Conservation (phyloP, 345 rosid species). For the Combretum micranthum region DNA sequence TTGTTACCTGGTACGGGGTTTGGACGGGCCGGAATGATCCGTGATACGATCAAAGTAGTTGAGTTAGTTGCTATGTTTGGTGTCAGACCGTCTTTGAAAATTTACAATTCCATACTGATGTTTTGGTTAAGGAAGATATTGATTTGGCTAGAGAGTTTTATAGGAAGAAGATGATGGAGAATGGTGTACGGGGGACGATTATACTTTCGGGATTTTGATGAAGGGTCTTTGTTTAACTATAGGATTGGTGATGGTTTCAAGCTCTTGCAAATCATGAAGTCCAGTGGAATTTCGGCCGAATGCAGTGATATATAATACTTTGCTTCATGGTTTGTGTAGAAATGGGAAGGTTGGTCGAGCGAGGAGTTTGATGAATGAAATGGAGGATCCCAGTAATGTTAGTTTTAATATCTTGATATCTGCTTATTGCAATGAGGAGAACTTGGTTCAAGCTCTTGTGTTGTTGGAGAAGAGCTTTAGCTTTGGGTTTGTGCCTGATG, state of each 20-base stretch:
- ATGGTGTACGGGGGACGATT: constrained; percentile 69
- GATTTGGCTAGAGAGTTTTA: constrained; percentile 79
- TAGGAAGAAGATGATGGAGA: constrained; percentile 66
- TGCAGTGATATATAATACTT: constrained; percentile 59
- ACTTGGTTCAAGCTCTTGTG: constrained; percentile 65
- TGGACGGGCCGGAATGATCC: constrained; percentile 52
- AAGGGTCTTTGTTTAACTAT: constrained; percentile 87
- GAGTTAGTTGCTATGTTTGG: constrained; percentile 46
- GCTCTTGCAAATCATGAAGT: constrained; percentile 71
- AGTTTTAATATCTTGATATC: constrained; percentile 76
- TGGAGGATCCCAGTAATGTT: constrained; percentile 59
- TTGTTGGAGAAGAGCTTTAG: constrained; percentile 70
- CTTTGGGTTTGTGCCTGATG: constrained; percentile 54
- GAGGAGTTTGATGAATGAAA: constrained; percentile 70
- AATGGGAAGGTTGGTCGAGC: constrained; percentile 83
- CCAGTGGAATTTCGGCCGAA: constrained; percentile 39
- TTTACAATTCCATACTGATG: constrained; percentile 64
- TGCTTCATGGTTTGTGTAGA: constrained; percentile 65
- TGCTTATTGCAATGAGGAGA: constrained; percentile 58
- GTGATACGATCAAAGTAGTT: constrained; percentile 40
- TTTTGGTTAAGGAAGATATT: constrained; percentile 74
- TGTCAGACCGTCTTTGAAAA: constrained; percentile 50
- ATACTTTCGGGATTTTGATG: constrained; percentile 81
- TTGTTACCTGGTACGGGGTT: constrained; percentile 64
- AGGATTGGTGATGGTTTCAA: constrained; percentile 77